Evolutionary conservation across 2,329 filamentous ascomycete genomes (phyloP), one percentile per base, ranked within the genome.

Genomic region (Didymellaceae sp.): DNA sequence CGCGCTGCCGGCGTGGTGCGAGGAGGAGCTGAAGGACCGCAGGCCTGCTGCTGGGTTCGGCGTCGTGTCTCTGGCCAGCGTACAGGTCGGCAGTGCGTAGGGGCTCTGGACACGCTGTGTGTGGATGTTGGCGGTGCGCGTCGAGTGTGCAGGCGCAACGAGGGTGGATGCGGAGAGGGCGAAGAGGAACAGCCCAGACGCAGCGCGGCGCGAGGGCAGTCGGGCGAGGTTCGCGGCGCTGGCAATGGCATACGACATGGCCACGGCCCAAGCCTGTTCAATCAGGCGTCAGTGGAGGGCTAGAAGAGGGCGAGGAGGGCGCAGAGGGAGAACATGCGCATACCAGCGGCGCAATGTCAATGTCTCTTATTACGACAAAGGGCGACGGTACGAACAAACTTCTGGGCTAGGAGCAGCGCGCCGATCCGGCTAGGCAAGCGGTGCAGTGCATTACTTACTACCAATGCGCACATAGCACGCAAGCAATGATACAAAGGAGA

Each of bases 231-330:
- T 52, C 39, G 62, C 58, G 34, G 62, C 62, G 55, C 66, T 64
- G 51, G 63, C 56, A 20, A 68, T 65, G 37, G 68, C 67, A 62
- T 66, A 60, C 59, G 67, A 67, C 70, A 73, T 73, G 70, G 67
- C 68, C 67, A 61, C 58, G 62, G 67, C 69, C 69, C 61, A 68
- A 54, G 61, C 61, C 66, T 70, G n/a, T 52, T 25, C 41, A 38
- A 42, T 53, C 21, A 58, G 35, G 35, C 45, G 55, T 72, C 54
- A 71, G 66, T 58, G 51, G 38, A 46, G 32, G 45, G 20, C 18
- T 25, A 25, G 16, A 34, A 37, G 21, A 37, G 47, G 44, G 44
- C 37, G 49, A 41, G n/a, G 24, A 37, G 41, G 37, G 45, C 39
- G 37, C 32, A 21, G 31, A 18, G 5, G 6, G 7, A 22, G 38